Evolutionary conservation across 2,329 filamentous ascomycete genomes (phyloP).

Genomic region (Davidsoniella eucalypti): DNA sequence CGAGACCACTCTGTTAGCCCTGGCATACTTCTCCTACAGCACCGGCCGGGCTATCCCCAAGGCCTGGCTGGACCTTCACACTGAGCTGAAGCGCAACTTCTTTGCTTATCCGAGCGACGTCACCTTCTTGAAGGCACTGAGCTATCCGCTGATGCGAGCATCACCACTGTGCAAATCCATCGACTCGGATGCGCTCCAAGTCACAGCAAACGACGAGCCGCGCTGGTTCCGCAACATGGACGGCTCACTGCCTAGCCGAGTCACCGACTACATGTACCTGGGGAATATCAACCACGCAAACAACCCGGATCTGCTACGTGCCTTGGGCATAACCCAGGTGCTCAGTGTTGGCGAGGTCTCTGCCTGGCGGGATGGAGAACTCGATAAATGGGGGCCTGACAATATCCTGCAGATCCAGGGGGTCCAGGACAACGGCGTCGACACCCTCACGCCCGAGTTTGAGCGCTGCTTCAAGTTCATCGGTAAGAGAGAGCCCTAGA

Average conservation of each 20-base stretch:
- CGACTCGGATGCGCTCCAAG: constrained; percentile 1
- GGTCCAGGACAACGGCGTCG: constrained; percentile 94
- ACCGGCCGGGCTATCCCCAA: constrained; percentile 65
- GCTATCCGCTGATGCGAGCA: constrained; percentile 55
- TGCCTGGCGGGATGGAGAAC: constrained; percentile 57
- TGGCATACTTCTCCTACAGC: constrained; percentile 88
- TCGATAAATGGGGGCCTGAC: constrained; percentile 56
- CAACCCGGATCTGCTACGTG: constrained; percentile 65
- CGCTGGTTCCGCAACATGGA: constrained; percentile 72
- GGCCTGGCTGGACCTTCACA: constrained; percentile 78
- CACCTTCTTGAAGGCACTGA: constrained; percentile 58
- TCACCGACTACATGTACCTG: constrained; percentile 89
- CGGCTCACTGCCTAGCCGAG: constrained; percentile 75
- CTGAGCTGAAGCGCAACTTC: constrained; percentile 70
- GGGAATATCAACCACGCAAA: constrained; percentile 90
- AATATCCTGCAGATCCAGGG: constrained; percentile 69
- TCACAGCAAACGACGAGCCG: constrained; percentile 41
- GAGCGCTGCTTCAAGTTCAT: constrained; percentile 79
- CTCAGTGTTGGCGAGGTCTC: constrained; percentile 84
- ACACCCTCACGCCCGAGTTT: constrained; percentile 77
- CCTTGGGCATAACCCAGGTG: constrained; percentile 71
- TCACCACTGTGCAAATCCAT: constrained; percentile 36
- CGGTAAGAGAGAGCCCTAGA: constrained; percentile 41
- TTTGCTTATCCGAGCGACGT: constrained; percentile 93
- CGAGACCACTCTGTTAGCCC: constrained; percentile 72